phyloP scores from a whole-genome alignment of 2,329 filamentous ascomycete species.

The Herpotrichia juniperi region DNA sequence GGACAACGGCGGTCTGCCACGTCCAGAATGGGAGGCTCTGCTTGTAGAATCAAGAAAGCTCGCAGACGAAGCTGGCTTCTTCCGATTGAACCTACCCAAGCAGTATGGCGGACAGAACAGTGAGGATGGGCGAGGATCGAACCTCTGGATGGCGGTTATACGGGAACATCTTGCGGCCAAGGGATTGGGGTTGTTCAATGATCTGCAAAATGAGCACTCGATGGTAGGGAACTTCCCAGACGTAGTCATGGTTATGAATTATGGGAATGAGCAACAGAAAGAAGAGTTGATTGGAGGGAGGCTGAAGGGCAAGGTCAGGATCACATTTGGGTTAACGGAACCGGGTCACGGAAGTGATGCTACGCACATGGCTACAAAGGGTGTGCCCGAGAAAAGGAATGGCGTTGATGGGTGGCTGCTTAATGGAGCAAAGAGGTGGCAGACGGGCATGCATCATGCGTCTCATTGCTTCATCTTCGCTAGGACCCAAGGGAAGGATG shows the following conservation, averaged over 20 bases:
- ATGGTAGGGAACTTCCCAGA: constrained; percentile 69
- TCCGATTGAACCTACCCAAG: constrained; percentile 62
- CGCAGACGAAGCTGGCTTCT: constrained; percentile 67
- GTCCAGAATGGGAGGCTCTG: constrained; percentile 64
- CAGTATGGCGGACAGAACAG: constrained; percentile 61
- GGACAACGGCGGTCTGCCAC: constrained; percentile 62
- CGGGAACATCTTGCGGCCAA: constrained; percentile 65
- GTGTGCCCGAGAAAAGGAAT: constrained; percentile 50
- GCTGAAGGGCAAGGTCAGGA: constrained; percentile 59
- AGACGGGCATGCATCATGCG: constrained; percentile 66
- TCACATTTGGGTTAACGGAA: constrained; percentile 68
- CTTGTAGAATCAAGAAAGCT: constrained; percentile 56
- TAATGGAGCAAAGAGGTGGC: constrained; percentile 68
- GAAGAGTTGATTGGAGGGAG: constrained; percentile 59
- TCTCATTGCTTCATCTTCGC: constrained; percentile 69
- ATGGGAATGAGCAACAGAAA: constrained; percentile 62
- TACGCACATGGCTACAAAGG: constrained; percentile 65
- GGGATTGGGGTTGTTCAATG: constrained; percentile 66
- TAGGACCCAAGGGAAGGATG: constrained; percentile 60
- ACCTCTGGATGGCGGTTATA: constrained; percentile 69
- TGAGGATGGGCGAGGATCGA: constrained; percentile 52
- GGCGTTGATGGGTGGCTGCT: constrained; percentile 59
- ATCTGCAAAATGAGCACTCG: constrained; percentile 68
- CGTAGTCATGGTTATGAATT: constrained; percentile 66
- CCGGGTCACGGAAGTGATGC: constrained; percentile 67